Evolutionary conservation across 768 basidiomycete species (phyloP), one percentile per base, ranked within the genome.

Genomic region (Lentinula sp.): DNA sequence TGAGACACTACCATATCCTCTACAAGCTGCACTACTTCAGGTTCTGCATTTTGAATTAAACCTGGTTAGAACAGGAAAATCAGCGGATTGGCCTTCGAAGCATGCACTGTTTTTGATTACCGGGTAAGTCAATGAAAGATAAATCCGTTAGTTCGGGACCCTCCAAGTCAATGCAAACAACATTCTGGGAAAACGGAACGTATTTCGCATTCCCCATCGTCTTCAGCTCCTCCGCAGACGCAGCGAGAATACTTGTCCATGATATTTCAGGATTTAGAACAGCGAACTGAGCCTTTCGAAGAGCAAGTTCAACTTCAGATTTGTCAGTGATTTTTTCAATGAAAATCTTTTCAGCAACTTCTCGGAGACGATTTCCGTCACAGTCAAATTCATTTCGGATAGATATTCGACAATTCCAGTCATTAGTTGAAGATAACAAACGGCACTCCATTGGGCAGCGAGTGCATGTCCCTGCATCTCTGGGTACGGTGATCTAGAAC

Each of bases 281-380:
- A 1, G 79, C 78, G 8, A 73, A 60, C 62, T 83, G 81, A 1
- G 84, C 84, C 3, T 80, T 75, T 9, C 81, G 76, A 15, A 84
- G 67, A 7, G 70, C 69, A 5, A 68, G 62, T 62, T 84, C 83
- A 18, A 84, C 77, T 0, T 74, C 65, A 1, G 55, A 52, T 56
- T 75, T 77, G 42, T 79, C 63, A 2, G 67, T 70, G 50, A 83
- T 70, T 23, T 66, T 32, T 18, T 9, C 28, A n/a, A 57, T 57
- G 23, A 62, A 62, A 8, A 15, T 21, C 2, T 18, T 52, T 40
- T 62, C 62, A 11, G 43, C 8, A 3, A 68, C 62, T 10, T 73
- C 68, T 5, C 65, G 63, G 1, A 71, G 61, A 2, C 65, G 64
- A 0, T 42, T 40, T 1, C 80, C 79, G 0, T 52, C 37, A 8